Percentiles rank a stretch among this genome's conserved stretches.
Conservation (phyloP, 2,329 filamentous ascomycete species). For the Fusarium penzigii region DNA sequence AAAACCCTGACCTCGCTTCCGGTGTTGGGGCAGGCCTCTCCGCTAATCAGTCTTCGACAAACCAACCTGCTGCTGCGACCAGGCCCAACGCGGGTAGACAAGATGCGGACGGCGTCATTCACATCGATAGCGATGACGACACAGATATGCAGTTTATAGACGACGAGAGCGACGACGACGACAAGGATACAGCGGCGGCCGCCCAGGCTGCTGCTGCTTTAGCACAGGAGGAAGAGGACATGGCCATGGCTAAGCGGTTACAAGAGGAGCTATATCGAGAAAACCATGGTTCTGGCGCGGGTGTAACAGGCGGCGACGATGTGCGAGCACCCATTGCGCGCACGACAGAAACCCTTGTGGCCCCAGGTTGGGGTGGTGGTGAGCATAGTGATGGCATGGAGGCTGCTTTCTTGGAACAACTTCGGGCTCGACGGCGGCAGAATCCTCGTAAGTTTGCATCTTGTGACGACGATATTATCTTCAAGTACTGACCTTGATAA, state of each 20-base stretch:
- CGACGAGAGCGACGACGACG: conserved; percentile 40
- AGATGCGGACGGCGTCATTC: conserved; percentile 52
- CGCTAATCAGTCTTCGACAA: conserved; percentile 16
- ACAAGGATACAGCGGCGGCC: conserved; percentile 42
- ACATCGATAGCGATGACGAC: conserved; percentile 52
- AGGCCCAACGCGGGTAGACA: conserved; percentile 32
- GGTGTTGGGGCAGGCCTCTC: conserved; percentile 37
- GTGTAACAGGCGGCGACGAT: conserved; percentile 51
- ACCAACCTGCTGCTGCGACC: conserved; percentile 28
- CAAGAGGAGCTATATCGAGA: conserved; percentile 87
- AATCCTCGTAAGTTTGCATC: conserved; percentile 31
- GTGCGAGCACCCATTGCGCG: conserved; percentile 89
- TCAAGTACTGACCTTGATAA: conserved; percentile 6
- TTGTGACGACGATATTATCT: not conserved
- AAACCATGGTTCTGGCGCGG: conserved; percentile 36
- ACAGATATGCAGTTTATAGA: conserved; percentile 44
- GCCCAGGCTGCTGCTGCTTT: conserved; percentile 42
- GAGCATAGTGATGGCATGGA: conserved; percentile 53
- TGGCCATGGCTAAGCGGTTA: conserved; percentile 85
- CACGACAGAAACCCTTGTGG: conserved; percentile 89
- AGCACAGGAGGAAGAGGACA: conserved; percentile 80
- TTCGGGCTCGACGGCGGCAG: conserved; percentile 49
- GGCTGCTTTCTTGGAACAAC: conserved; percentile 64
- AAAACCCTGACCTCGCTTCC: conserved; percentile 72
- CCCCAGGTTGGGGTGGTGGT: conserved; percentile 56